Conservation (phyloP, 2,329 filamentous ascomycete species). For the Zymoseptoria passerinii region DNA sequence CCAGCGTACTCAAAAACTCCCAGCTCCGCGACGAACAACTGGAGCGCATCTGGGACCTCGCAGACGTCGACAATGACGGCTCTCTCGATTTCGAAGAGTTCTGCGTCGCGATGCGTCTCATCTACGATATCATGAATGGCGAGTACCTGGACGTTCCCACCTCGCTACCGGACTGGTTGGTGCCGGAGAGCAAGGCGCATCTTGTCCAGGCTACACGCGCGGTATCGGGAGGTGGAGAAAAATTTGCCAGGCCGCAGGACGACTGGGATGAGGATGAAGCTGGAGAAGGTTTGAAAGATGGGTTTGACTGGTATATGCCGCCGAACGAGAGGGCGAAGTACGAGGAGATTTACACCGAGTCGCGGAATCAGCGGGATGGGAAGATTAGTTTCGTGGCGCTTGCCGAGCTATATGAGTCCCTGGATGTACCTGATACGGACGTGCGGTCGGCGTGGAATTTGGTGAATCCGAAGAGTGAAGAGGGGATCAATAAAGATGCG, state of each 20-base stretch:
- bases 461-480: slow-evolving; percentile 78
- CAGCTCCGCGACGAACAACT: slow-evolving; percentile 71
- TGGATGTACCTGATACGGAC: slow-evolving; percentile 67
- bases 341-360: slow-evolving; percentile 93
- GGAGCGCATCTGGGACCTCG: slow-evolving; percentile 94
- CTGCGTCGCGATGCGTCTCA: slow-evolving; percentile 95
- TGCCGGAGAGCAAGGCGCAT: slow-evolving; percentile 90
- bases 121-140: slow-evolving; percentile 94
- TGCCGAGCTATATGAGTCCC: slow-evolving; percentile 73
- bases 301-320: slow-evolving; percentile 99
- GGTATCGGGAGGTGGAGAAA: slow-evolving; percentile 66
- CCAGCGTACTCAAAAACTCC: slow-evolving; percentile 64
- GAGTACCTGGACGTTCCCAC: slow-evolving; percentile 85
- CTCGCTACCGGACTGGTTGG: slow-evolving; percentile 85
- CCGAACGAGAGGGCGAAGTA: slow-evolving; percentile 87
- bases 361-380: slow-evolving; percentile 69
- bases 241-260: slow-evolving; percentile 64
- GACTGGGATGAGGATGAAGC: slow-evolving; percentile 72
- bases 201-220: slow-evolving; percentile 76
- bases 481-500: slow-evolving; percentile 88
- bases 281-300: slow-evolving; percentile 77
- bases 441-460: slow-evolving; percentile 93
- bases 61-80: slow-evolving; percentile 94
- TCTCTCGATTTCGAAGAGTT: slow-evolving; percentile 99
- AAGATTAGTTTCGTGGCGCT: slow-evolving; percentile 67